Base-by-base conservation (phyloP, 805 yeast species). In the Cyberlindnera veronae region DNA sequence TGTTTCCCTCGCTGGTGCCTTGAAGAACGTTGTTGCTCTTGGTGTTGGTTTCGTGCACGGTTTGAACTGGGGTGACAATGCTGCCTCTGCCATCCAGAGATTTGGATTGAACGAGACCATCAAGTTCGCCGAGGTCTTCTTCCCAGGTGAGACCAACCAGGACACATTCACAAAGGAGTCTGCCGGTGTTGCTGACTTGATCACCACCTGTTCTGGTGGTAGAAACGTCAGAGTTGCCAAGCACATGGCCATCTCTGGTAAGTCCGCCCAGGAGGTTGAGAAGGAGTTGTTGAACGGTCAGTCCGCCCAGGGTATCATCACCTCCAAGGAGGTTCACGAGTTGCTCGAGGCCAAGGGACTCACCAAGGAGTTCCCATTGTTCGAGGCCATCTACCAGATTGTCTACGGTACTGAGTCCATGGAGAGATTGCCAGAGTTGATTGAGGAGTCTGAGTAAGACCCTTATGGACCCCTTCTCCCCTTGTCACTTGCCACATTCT, bases 1-100 rank as follows among this genome's bases (percentile, higher is more conserved):
- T 62, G 93, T 89, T 43, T 87, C 96, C 3, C 77, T 93, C 46
- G 95, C 96, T 32, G 99, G 99, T 61, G 99, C 99, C 10, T 76
- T 93, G 65, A 93, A 93, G 71, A 93, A 93, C 67, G 86, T 93
- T 38, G 91, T 91, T 48, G 99, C 99, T 27, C 71, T 89, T 59
- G 95, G 96, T 49, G 96, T 95, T 46, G 99, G 99, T 41, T 86
- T 93, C 61, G 98, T 91, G 48, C 95, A 88, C 66, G 99, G 99
- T 55, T 75, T 86, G 49, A 96, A 95, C 49, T 93, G 99, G 99
- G 99, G 99, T 64, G 96, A 89, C 67, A 93, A 93, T 63, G 98
- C 99, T 50, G 89, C 91, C 67, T 84, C 98, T 41, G 99, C 98
- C 32, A 81, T 93, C 56, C 95, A 91, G 90, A 79, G 99, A 69